Evolutionary conservation across 73 alveolate species (phyloP).

Genomic region (Loxodes magnus): DNA sequence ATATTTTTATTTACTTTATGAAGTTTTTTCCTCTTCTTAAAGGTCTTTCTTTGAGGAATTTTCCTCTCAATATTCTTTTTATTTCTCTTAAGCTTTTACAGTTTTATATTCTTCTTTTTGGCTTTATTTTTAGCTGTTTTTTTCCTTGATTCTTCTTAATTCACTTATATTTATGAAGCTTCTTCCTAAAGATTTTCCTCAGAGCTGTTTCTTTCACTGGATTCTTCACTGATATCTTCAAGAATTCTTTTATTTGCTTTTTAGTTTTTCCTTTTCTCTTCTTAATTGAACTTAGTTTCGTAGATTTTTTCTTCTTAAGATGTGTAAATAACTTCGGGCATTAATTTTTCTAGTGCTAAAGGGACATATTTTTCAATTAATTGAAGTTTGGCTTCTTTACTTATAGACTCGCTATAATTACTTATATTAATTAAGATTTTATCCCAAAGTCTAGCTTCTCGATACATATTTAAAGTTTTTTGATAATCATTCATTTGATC

Average conservation of each 20-base stretch:
- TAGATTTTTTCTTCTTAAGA: constrained; percentile 3
- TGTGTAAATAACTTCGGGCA: constrained; percentile 2
- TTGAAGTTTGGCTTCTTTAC: constrained; percentile 40
- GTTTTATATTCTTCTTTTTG: background rate
- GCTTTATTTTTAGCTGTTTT: background rate
- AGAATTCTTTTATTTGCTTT: too few relatives aligned
- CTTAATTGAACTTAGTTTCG: background rate
- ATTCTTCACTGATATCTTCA: constrained; percentile 1
- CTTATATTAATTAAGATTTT: constrained; percentile 33
- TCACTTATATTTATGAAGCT: background rate
- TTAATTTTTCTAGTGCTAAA: constrained; percentile 39
- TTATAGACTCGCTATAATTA: constrained; percentile 39
- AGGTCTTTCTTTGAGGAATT: constrained; percentile 12
- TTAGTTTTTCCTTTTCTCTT: constrained; percentile 1
- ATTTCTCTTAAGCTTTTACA: background rate
- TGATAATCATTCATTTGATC: constrained; percentile 13
- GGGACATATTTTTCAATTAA: constrained; percentile 59
- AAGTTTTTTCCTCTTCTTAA: constrained; percentile 14
- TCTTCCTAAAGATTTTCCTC: background rate
- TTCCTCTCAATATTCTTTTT: constrained; percentile 23
- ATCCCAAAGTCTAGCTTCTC: constrained; percentile 24
- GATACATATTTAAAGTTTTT: constrained; percentile 28
- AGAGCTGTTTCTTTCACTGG: too few relatives aligned
- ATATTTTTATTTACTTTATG: background rate
- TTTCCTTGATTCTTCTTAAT: background rate